phyloP scores from a whole-genome alignment of 495 filamentous ascomycete genomes.

The Hyaloscypha bicolor region DNA sequence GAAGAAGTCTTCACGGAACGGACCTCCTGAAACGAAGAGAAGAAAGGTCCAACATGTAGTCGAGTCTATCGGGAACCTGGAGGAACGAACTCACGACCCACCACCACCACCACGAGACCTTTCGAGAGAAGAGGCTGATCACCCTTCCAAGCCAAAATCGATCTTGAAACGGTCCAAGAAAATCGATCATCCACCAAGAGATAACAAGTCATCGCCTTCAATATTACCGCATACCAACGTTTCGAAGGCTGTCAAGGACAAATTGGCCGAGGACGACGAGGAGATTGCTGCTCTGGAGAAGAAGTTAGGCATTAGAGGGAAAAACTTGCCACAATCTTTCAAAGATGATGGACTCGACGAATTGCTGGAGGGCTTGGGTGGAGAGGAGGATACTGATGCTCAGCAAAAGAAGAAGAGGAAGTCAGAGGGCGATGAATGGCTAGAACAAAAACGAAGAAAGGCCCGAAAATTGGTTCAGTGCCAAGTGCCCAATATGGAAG shows the following conservation, averaged over 20 bases:
- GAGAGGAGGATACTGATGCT: conserved; percentile 49
- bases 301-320: conserved; percentile 83
- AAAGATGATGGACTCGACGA: conserved; percentile 86
- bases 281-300: conserved; percentile 89
- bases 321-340: conserved; percentile 71
- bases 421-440: conserved; percentile 57
- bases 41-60: conserved; percentile 30
- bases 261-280: conserved; percentile 73
- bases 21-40: conserved; percentile 29
- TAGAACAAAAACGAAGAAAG: conserved; percentile 49
- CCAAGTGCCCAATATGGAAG: conserved; percentile 19
- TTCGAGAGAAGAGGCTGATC: conserved; percentile 36
- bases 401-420: conserved; percentile 69
- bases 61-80: conserved; percentile 6
- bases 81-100: conserved; percentile 19
- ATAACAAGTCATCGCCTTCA: neutral
- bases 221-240: conserved; percentile 41
- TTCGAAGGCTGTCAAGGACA: conserved; percentile 62
- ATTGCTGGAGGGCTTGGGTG: conserved; percentile 70
- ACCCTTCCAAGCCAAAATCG: conserved; percentile 27
- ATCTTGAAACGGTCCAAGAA: conserved; percentile 45
- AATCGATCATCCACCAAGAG: conserved; percentile 1
- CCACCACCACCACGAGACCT: conserved; percentile 3
- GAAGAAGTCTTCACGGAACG: conserved; percentile 48
- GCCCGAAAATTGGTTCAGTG: conserved; percentile 33